These are phyloP conservation scores for Aristolochia californica DNA, from an alignment of 164 flowering plant genomes.

Conservation along the genomic window DNA sequence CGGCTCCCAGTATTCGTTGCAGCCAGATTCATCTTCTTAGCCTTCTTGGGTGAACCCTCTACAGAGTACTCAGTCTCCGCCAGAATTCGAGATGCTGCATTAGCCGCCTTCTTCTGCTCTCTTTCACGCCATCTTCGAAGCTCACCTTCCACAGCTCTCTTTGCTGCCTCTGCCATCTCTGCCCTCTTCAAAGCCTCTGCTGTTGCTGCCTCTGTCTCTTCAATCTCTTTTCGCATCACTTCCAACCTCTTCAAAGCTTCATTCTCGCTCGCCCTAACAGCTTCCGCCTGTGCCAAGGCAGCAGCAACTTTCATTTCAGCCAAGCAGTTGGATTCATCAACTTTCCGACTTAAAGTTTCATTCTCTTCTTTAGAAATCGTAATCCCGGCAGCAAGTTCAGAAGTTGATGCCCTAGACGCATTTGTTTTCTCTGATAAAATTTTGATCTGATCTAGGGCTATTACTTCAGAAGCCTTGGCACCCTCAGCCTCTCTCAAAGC, in stretches of 20 bases:
- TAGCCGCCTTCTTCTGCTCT: slow-evolving; percentile 77
- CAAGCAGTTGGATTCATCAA: slow-evolving; percentile 56
- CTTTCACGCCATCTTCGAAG: slow-evolving; percentile 75
- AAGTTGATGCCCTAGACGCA: slow-evolving; percentile 59
- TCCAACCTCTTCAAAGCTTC: slow-evolving; percentile 68
- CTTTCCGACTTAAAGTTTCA: slow-evolving; percentile 61
- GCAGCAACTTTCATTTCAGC: slow-evolving; percentile 89
- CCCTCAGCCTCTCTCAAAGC: slow-evolving; percentile 71
- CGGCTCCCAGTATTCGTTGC: slow-evolving; percentile 16
- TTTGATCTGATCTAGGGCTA: slow-evolving; percentile 55
- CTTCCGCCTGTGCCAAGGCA: slow-evolving; percentile 83
- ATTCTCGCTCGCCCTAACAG: slow-evolving; percentile 76
- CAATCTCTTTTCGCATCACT: slow-evolving; percentile 57
- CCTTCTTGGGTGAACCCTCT: too few relatives aligned
- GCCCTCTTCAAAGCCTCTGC: slow-evolving; percentile 66
- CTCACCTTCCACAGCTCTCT: slow-evolving; percentile 58
- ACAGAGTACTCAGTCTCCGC: slow-evolving; percentile 37
- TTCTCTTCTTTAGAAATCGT: slow-evolving; percentile 68
- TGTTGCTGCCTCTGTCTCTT: slow-evolving; percentile 53
- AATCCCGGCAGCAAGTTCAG: slow-evolving; percentile 58
- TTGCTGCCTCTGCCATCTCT: slow-evolving; percentile 87
- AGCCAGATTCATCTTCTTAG: slow-evolving; percentile 22
- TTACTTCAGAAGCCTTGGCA: slow-evolving; percentile 67
- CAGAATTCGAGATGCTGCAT: slow-evolving; percentile 51
- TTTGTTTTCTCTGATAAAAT: slow-evolving; percentile 48